Base-by-base conservation (phyloP, 2,329 filamentous ascomycete genomes). In the Hypomyces perniciosus region DNA sequence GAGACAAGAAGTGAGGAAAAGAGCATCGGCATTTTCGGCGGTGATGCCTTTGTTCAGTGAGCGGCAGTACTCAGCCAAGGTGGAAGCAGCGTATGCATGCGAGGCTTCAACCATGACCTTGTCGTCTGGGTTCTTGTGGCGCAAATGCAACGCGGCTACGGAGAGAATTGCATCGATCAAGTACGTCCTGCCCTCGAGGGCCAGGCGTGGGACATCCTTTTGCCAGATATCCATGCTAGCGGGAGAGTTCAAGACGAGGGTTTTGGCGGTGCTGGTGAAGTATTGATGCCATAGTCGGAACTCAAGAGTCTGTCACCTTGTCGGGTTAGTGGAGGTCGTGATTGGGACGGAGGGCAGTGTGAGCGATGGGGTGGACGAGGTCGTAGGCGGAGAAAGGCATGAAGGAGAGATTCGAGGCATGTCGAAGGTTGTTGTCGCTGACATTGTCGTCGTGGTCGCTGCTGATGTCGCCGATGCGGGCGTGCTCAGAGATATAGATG, bases 281-380 rank as follows among this genome's bases (percentile, higher is more conserved):
- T 81, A 86, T 52, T 85, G 79, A 60, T 86, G 83, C 67, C 85
- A 77, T 33, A 86, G 70, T 44, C 76, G 77, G 51, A 86, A 70
- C 63, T 86, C 54, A 84, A 69, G 54, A 82, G 68, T 44, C 79
- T 69, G 54, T 76, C 71, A 34, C 62, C 41, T 62, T 68, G 48
- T 62, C 58, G 54, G n/a, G 63, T 44, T 44, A 69, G 71, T 66
- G 12, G 61, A 58, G 28, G 59, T 59, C 31, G 57, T 47, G 29
- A 54, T 61, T 38, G 62, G 60, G 20, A 58, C 57, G 29, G 61
- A 60, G 40, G 58, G 65, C 44, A 52, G 49, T 30, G 49, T 38
- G 29, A 52, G 46, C 9, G 56, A 53, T 31, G 56, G 52, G 26
- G 53, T 50, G 12, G 46, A 43, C 30, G 46, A 41, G 4, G 41